Base-by-base conservation (phyloP, 2,329 filamentous ascomycete species). In the Aureobasidium pullulans region DNA sequence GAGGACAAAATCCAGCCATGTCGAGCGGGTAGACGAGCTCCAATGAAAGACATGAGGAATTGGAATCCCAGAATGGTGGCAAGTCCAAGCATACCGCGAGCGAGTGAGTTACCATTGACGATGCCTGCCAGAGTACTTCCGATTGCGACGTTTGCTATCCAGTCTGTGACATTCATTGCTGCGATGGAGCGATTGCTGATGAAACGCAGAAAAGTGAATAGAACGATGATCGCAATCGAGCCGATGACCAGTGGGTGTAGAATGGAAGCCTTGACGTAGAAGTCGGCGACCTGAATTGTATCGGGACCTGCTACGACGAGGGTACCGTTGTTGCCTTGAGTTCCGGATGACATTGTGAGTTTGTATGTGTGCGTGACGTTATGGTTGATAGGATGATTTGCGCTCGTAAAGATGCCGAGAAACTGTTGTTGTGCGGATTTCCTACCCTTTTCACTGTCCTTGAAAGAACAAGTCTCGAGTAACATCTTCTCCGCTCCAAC, bases 131-230 rank as follows among this genome's bases (percentile, higher is more conserved):
- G 9, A 4, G 48, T 50, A 6, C 31, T 37, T 15, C 48, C 48
- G 19, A 50, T 50, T 2, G 48, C 48, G 6, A 50, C 48, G 19
- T 50, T 50, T 13, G 48, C 48, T 6, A 50, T 50, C 48, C 48
- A 50, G 13, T 50, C 48, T 39, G 48, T 50, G 1, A 50, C 48
- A 15, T 50, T 50, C 48, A 50, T 50, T 31, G 48, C 48, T 13
- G 48, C 48, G 19, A 50, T 39, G 1, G 48, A 50, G 10, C 48
- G 48, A 13, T 50, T 50, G 34, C 48, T 50, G 31, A 50, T 37
- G 48, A 50, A 50, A 16, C 48, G 48, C 13, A 50, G 48, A 11
- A 16, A 50, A 5, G 48, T 29, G n/a, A 50, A 50, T 10, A 50
- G 34, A 7, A 50, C 48, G 9, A 50, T 13, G 8, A 50, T 50